phyloP scores from a whole-genome alignment of 2,329 filamentous ascomycete species.

The Aspergillus persii region DNA sequence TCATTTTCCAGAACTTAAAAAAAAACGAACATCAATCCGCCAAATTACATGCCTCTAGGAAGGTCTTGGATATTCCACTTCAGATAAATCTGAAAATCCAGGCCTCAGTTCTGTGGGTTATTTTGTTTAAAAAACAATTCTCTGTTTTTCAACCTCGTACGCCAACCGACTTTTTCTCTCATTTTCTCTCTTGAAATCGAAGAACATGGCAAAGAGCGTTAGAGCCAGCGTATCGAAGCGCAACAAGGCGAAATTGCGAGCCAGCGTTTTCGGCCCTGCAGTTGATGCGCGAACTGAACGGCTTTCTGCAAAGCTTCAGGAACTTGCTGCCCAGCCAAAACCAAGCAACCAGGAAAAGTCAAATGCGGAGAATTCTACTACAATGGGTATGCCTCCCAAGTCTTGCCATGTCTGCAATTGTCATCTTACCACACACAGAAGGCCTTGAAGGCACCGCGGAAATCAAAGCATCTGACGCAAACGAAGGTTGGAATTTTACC shows the following conservation, averaged over 20 bases:
- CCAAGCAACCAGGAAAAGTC: conserved; percentile 53
- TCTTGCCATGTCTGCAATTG: background rate
- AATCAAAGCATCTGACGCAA: conserved; percentile 13
- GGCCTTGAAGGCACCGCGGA: background rate
- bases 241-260: conserved; percentile 78
- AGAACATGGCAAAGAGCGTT: conserved; percentile 80
- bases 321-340: conserved; percentile 74
- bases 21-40: background rate
- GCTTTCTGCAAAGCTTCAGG: conserved; percentile 80
- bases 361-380: conserved; percentile 23
- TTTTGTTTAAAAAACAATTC: no score
- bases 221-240: conserved; percentile 76
- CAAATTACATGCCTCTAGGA: conserved; percentile 26
- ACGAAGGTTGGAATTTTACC: conserved; percentile 21
- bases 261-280: conserved; percentile 78
- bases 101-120: background rate
- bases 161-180: background rate
- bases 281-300: conserved; percentile 77
- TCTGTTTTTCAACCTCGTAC: no score
- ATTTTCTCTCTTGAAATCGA: conserved; percentile 7
- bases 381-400: conserved; percentile 23
- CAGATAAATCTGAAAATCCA: background rate
- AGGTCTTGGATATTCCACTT: conserved; percentile 3
- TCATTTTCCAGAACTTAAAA: no score
- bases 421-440: background rate